Conservation (phyloP, 2,329 filamentous ascomycete species). For the Botrytis medusae region DNA sequence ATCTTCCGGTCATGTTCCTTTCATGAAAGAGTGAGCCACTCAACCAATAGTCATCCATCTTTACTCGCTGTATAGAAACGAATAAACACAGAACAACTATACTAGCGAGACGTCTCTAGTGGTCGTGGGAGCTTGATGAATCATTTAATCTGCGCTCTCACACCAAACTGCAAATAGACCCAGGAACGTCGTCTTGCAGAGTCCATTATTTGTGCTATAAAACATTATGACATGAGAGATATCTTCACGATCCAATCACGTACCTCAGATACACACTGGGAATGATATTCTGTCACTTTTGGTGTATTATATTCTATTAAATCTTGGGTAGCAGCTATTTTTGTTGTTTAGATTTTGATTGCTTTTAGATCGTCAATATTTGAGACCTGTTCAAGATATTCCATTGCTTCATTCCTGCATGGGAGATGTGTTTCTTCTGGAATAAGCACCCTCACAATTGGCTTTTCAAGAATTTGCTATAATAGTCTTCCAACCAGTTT, state of each 20-base stretch:
- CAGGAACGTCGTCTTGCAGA: neutral
- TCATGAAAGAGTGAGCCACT: neutral
- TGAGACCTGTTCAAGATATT: neutral
- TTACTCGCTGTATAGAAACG: neutral
- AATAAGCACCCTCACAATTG: slow-evolving; percentile 17
- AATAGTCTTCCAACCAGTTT: slow-evolving; percentile 52
- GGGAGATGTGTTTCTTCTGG: neutral
- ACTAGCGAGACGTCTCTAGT: no score
- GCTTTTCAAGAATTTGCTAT: slow-evolving; percentile 45
- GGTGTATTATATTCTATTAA: neutral
- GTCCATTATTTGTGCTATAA: neutral
- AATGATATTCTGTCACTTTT: neutral
- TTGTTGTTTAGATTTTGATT: no score
- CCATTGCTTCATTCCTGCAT: neutral
- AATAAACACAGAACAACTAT: no score
- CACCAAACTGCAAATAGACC: neutral
- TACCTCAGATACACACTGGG: neutral
- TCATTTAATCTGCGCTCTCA: neutral
- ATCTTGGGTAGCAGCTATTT: no score
- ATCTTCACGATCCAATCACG: neutral
- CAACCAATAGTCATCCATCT: neutral
- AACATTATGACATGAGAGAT: neutral
- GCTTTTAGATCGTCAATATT: neutral
- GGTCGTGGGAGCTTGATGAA: neutral
- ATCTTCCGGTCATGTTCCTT: neutral